Evolutionary conservation across 2,329 filamentous ascomycete genomes (phyloP).

Genomic region (Paraconiothyrium brasiliense): DNA sequence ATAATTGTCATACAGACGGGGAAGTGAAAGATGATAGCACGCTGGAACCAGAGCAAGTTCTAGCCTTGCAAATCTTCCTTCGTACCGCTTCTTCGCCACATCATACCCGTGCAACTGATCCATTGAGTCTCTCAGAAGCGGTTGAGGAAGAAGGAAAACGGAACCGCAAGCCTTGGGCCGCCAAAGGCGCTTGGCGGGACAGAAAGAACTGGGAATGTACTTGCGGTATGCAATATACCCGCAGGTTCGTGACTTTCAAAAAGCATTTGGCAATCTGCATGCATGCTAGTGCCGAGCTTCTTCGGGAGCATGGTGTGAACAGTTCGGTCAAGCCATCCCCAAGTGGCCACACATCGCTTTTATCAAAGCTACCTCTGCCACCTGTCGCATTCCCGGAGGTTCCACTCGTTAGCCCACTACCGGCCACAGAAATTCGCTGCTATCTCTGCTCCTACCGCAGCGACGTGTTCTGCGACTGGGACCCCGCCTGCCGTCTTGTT

Average conservation of each 20-base stretch:
- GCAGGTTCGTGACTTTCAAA: background rate
- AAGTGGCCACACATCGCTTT: no score
- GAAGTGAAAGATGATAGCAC: no score
- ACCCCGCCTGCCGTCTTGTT: background rate
- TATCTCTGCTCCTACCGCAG: slow-evolving; percentile 3
- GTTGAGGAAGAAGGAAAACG: background rate
- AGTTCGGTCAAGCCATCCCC: slow-evolving; percentile 1
- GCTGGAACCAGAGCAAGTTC: no score
- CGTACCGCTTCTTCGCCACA: no score
- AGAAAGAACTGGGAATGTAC: background rate
- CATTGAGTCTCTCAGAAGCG: no score
- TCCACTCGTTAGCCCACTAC: background rate
- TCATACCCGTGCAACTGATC: no score
- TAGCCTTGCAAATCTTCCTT: no score
- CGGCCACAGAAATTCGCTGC: background rate
- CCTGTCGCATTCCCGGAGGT: no score
- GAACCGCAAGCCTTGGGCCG: background rate
- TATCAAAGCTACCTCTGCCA: no score
- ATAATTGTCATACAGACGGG: no score
- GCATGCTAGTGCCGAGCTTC: background rate
- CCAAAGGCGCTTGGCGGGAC: background rate
- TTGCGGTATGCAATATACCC: background rate
- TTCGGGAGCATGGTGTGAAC: slow-evolving; percentile 11
- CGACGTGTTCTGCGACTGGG: background rate
- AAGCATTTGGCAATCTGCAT: background rate